Evolutionary conservation across 106 monocot species (phyloP).

Genomic region (Dendrobium nobile): DNA sequence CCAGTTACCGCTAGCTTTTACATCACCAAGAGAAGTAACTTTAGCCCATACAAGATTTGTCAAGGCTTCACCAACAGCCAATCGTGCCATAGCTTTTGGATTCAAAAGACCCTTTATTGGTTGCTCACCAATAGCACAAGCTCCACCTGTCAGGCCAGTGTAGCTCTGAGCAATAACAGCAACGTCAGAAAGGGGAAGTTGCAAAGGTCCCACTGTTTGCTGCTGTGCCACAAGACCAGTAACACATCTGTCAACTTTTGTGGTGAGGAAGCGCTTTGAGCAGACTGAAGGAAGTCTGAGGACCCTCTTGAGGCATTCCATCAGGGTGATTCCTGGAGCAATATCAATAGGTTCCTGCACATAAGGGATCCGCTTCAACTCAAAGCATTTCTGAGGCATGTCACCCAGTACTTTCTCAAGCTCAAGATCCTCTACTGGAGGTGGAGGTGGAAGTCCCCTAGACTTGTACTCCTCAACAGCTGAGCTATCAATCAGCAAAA

Average conservation of each 20-base stretch:
- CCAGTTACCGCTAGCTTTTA: constrained; percentile 98
- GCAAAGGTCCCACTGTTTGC: constrained; percentile 87
- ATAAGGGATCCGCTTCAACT: constrained; percentile 39
- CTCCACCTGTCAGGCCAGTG: constrained; percentile 68
- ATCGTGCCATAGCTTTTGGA: constrained; percentile 79
- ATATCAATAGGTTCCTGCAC: constrained; percentile 52
- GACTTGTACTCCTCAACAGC: constrained; percentile 32
- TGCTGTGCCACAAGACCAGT: constrained; percentile 93
- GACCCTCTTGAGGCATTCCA: constrained; percentile 65
- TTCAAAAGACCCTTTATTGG: constrained; percentile 81
- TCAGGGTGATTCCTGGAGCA: constrained; percentile 52
- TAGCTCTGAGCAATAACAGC: constrained; percentile 86
- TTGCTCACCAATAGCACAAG: constrained; percentile 92
- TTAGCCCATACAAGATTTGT: constrained; percentile 97
- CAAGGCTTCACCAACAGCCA: constrained; percentile 93
- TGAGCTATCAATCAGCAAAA: constrained; percentile 58
- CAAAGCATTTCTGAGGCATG: constrained; percentile 89
- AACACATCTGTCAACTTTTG: constrained; percentile 95
- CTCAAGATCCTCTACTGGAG: constrained; percentile 83
- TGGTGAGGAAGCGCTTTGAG: constrained; percentile 89
- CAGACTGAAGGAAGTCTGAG: constrained; percentile 80
- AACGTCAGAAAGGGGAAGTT: constrained; percentile 88
- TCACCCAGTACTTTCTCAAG: constrained; percentile 92
- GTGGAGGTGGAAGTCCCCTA: constrained; percentile 42
- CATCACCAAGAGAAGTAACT: constrained; percentile 79